phyloP scores from a whole-genome alignment of 2,329 filamentous ascomycete species.

The Fusarium mangiferae region DNA sequence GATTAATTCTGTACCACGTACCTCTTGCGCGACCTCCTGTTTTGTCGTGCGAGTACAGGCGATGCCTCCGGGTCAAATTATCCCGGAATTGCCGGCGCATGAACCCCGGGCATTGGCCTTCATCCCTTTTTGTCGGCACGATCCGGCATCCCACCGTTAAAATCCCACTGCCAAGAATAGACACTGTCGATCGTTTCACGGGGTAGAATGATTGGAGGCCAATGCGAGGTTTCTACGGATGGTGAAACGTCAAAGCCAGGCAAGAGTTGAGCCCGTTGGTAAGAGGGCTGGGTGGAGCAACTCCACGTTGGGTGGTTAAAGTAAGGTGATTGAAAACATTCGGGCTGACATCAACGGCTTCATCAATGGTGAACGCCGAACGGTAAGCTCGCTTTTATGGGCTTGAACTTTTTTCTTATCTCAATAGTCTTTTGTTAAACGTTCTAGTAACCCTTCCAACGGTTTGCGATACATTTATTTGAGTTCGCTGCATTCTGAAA shows the following conservation, averaged over 20 bases:
- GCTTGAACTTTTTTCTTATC: not conserved
- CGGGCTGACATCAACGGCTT: not conserved
- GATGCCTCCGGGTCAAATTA: not conserved
- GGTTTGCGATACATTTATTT: not conserved
- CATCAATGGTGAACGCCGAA: no score
- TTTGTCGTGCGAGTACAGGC: not conserved
- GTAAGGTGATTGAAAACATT: not conserved
- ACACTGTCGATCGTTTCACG: not conserved
- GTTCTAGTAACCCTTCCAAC: no score
- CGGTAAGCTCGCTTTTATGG: no score
- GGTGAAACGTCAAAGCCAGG: not conserved
- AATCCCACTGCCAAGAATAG: not conserved
- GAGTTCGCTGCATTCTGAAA: no score
- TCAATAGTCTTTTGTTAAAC: rapidly evolving
- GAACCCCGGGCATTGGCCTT: not conserved
- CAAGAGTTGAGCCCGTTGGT: not conserved
- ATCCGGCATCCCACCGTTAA: not conserved
- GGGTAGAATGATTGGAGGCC: not conserved
- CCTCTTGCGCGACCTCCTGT: not conserved
- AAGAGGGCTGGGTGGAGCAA: not conserved
- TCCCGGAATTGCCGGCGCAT: not conserved
- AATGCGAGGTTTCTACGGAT: not conserved
- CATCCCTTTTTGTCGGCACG: not conserved
- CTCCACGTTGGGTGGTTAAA: not conserved
- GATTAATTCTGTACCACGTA: not conserved